Percentiles rank a stretch among this genome's conserved stretches.
Evolutionary conservation across 2,329 filamentous ascomycete species (phyloP).

Genomic region (Drechslerella coelobrocha): DNA sequence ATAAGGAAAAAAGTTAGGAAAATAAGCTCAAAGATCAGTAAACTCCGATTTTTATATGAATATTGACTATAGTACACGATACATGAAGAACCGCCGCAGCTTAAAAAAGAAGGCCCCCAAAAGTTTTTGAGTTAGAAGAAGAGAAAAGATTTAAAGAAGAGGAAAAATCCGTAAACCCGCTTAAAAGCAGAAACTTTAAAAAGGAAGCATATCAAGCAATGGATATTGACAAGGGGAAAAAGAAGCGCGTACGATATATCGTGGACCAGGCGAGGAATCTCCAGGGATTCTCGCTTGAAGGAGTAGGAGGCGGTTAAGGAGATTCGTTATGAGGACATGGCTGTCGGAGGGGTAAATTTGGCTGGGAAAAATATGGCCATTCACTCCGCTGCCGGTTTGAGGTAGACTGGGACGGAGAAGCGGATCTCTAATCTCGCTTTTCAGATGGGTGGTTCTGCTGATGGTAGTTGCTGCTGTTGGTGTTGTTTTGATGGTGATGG

Average conservation of each 20-base stretch:
- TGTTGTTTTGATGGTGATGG: slow-evolving; percentile 26
- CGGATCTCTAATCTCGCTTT: slow-evolving; percentile 46
- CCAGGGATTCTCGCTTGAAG: neutral
- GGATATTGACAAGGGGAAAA: slow-evolving; percentile 31
- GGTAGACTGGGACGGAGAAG: slow-evolving; percentile 5
- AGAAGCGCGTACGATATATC: slow-evolving; percentile 10
- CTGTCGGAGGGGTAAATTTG: slow-evolving; percentile 7
- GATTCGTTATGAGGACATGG: slow-evolving; percentile 35
- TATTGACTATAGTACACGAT: slow-evolving; percentile 40
- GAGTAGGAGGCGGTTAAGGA: slow-evolving; percentile 13
- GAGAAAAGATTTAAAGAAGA: slow-evolving; percentile 20
- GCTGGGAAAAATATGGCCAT: neutral
- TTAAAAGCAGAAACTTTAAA: slow-evolving; percentile 38
- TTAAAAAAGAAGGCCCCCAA: slow-evolving; percentile 12
- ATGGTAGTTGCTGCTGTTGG: slow-evolving; percentile 20
- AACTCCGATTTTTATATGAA: slow-evolving; percentile 51
- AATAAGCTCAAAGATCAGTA: slow-evolving; percentile 43
- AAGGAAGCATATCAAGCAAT: slow-evolving; percentile 19
- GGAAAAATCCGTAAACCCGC: slow-evolving; percentile 34
- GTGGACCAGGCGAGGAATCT: neutral
- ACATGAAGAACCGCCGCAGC: slow-evolving; percentile 16
- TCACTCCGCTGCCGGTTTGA: too few relatives aligned
- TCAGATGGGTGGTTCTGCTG: slow-evolving; percentile 31
- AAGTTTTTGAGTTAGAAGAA: slow-evolving; percentile 17
- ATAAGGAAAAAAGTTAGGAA: slow-evolving; percentile 20